Percentiles rank a stretch among this genome's conserved stretches.
Conservation (phyloP, 1,139 yeast genomes). For the Meyerozyma carpophila region DNA sequence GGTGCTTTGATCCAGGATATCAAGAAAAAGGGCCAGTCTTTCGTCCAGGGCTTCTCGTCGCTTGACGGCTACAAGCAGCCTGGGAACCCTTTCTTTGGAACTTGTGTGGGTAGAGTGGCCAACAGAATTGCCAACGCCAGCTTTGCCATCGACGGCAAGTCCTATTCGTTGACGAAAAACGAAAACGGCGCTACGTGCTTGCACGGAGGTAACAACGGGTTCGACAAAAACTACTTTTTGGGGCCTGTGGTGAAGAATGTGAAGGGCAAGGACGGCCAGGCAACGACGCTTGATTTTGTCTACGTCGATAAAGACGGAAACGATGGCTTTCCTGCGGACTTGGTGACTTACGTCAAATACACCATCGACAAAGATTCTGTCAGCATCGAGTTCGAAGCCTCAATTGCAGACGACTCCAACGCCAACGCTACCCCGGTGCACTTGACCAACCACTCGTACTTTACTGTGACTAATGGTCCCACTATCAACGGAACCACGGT, state of each 20-base stretch:
- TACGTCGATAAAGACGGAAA: conserved; percentile 41
- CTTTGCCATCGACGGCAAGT: conserved; percentile 35
- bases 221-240: conserved; percentile 42
- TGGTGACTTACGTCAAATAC: conserved; percentile 40
- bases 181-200: conserved; percentile 37
- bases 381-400: conserved; percentile 45
- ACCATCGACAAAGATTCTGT: conserved; percentile 24
- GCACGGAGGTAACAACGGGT: conserved; percentile 51
- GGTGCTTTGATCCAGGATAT: conserved; percentile 49
- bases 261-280: conserved; percentile 13
- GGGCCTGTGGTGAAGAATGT: conserved; percentile 43
- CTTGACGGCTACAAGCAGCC: conserved; percentile 29
- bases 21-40: conserved; percentile 25
- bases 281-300: conserved; percentile 33
- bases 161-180: conserved; percentile 37
- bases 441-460: conserved; percentile 62
- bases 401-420: conserved; percentile 29
- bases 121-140: conserved; percentile 50
- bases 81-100: conserved; percentile 51
- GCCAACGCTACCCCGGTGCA: conserved; percentile 47
- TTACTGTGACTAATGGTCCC: conserved; percentile 29
- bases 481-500: conserved; percentile 32
- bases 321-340: conserved; percentile 53
- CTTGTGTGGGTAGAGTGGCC: conserved; percentile 62
- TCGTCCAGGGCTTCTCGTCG: conserved; percentile 30